Conservation (phyloP, 2,329 filamentous ascomycete genomes). For the Phyllosticta citrichinensis region DNA sequence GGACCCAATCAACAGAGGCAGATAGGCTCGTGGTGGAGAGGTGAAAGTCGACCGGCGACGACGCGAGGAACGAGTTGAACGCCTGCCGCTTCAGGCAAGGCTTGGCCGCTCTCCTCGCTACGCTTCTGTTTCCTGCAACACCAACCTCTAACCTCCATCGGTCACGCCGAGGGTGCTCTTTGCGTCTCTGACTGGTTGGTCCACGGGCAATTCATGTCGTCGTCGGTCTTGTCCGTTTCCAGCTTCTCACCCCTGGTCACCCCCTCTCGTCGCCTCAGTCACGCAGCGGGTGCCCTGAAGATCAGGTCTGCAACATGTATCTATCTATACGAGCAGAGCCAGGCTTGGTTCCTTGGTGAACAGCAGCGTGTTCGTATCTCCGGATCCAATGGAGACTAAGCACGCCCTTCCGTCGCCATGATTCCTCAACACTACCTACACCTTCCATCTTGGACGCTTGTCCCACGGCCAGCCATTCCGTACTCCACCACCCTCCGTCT, state of each 20-base stretch:
- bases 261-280: neutral
- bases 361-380: neutral
- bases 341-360: neutral
- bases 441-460: neutral
- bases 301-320: neutral
- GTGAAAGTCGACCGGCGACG: neutral
- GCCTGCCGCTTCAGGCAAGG: slow-evolving; percentile 2
- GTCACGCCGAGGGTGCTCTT: neutral
- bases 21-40: slow-evolving; percentile 2
- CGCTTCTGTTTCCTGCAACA: neutral
- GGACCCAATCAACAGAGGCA: slow-evolving; percentile 2
- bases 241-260: neutral
- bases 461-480: neutral
- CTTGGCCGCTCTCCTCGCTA: neutral
- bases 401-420: neutral
- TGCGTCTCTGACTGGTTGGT: neutral
- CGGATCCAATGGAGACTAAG: neutral
- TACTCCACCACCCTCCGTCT: neutral
- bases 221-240: neutral
- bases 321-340: neutral
- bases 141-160: neutral
- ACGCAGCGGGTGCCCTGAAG: neutral
- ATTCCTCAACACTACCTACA: neutral
- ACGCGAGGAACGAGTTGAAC: neutral
- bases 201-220: neutral